Base-by-base conservation (phyloP, 208 protist species). In the Trypanosomatidae sp. region DNA sequence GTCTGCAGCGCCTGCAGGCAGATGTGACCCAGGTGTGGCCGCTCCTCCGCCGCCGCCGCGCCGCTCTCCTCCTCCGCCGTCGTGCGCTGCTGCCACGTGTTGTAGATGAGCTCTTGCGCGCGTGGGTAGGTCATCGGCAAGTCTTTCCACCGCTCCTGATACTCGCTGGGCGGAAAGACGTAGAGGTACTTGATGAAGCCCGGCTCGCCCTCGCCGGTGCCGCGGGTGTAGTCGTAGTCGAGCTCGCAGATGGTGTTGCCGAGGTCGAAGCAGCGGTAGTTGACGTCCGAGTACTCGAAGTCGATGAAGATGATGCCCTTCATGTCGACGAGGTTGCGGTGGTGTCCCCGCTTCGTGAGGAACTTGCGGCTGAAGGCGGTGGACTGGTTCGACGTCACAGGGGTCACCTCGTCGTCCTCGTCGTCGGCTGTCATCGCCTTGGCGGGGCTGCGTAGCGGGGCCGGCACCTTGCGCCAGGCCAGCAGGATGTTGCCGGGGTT, bases 221-320 rank as follows among this genome's bases (percentile, higher is more conserved):
- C 90, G 41, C 87, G 86, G 44, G 82, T 91, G 79, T 95, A 95
- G 74, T 93, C 88, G 73, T 92, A 90, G 80, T 95, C 91, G 50
- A 95, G 69, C 81, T 95, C 91, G 72, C 91, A 95, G 39, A 95
- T 80, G 13, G 84, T 90, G 84, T 95, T 95, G 60, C 87, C 91
- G 28, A 95, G 82, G 69, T 95, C 91, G 69, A 84, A 87, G 84
- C 86, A 91, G 66, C 89, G 86, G 70, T 94, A 94, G 81, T 95
- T 95, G 39, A 83, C 87, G 65, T 94, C 91, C 28, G 87, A 82
- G 81, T 95, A 95, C 77, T 95, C 89, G 85, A 93, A 95, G 74
- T 95, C 91, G 58, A 95, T 93, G 52, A 92, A 90, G 30, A 95
- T 68, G 66, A 92, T 69, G 28, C 91, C 88, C 49, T 87, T 88